These are phyloP conservation scores for Colletotrichum sp. DNA, from an alignment of 2,329 filamentous ascomycete species.

Conservation along the genomic window DNA sequence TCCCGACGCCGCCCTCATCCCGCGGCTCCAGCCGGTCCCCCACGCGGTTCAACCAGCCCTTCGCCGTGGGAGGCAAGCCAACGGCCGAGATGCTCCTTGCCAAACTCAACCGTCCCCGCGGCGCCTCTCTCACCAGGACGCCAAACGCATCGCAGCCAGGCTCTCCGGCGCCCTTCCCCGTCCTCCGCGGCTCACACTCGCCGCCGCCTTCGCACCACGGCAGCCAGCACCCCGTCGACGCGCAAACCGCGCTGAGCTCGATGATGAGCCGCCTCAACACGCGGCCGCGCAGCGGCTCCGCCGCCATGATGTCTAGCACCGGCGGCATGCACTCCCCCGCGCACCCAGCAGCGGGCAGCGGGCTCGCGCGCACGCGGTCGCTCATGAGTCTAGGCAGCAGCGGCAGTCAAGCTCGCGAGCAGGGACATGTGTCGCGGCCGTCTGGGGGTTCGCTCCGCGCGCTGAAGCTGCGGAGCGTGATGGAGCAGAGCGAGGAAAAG, in stretches of 20 bases:
- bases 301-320: conserved; percentile 4
- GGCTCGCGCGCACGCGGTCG: background rate
- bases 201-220: conserved; percentile 25
- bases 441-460: conserved; percentile 23
- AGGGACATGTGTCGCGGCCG: conserved; percentile 1
- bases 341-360: background rate
- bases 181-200: conserved; percentile 23
- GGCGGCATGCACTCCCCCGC: background rate
- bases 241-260: conserved; percentile 29
- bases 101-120: background rate
- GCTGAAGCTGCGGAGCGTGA: conserved; percentile 22
- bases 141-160: background rate
- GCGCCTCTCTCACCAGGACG: background rate
- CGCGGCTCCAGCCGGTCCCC: conserved; percentile 34
- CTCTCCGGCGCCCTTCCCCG: conserved; percentile 8
- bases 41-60: conserved; percentile 16
- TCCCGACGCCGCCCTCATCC: conserved; percentile 36
- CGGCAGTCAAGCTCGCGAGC: background rate
- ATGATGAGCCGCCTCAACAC: conserved; percentile 39
- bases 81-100: conserved; percentile 21
- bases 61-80: background rate
- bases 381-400: background rate
- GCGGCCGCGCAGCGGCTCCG: conserved; percentile 27
- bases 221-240: background rate
- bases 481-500: conserved; percentile 18